Evolutionary conservation across 495 filamentous ascomycete genomes (phyloP), one percentile per base, ranked within the genome.

Genomic region (Penicillium alfredii): DNA sequence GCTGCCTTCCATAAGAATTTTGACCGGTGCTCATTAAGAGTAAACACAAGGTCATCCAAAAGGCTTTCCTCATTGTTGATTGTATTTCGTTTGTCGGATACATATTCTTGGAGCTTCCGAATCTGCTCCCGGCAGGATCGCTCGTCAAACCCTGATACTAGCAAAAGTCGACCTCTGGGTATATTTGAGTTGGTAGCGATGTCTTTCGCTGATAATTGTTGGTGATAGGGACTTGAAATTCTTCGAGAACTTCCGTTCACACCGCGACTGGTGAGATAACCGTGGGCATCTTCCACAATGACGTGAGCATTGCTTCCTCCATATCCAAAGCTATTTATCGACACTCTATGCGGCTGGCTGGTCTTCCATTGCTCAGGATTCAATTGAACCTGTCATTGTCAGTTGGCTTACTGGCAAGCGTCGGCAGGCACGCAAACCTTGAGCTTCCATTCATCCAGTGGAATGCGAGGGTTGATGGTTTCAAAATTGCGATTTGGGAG

Each of bases 281-380:
- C 27, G 8, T 22, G 9, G 4, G 46, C 35, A 33, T 64, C 55
- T 27, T 71, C 69, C 1, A 71, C 3, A 25, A 71, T 60, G 0
- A 48, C 45, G 46, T 68, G 64, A 9, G 59, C 58, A 40, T 68
- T 68, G 20, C 38, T 45, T 9, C 64, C 63, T 6, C 68, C 68
- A 29, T 59, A 66, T 0, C 62, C 62, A 20, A 69, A 66, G 10
- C 47, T 56, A 33, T 61, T 66, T 16, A 62, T 51, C 6, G 56
- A 58, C 8, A 56, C 53, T 3, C 66, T 42, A 33, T 51, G 61
- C 3, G 53, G 24, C 1, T 49, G 51, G 1, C 14, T 7, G 3
- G 42, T 39, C 4, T 40, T 34, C 57, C 57, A 63, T 8, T 42
- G 35, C 11, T 49, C 48, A 3, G 35, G 23, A 2, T 10, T 10